A percentile compares a stretch with the other conserved stretches of the same genome.
Evolutionary conservation across 2,329 filamentous ascomycete species (phyloP).

Genomic region (Xylariaceae sp.): DNA sequence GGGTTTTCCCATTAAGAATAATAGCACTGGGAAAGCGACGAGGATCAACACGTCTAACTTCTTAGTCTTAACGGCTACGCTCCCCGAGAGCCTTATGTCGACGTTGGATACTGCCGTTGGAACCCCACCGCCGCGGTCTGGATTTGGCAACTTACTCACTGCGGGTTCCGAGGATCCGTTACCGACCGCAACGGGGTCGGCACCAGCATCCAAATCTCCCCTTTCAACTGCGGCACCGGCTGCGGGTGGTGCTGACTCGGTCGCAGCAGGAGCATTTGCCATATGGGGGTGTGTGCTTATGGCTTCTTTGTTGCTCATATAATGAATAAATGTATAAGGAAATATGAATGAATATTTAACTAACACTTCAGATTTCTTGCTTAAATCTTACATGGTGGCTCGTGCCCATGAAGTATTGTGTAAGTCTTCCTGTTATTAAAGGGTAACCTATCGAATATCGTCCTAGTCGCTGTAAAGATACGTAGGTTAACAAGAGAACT

Average conservation of each 20-base stretch:
- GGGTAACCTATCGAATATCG: no score
- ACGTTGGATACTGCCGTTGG: constrained; percentile 17
- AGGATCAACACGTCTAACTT: constrained; percentile 12
- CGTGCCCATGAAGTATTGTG: no score
- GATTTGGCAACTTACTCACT: constrained; percentile 5
- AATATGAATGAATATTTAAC: no score
- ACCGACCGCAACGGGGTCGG: neutral
- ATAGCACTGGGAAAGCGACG: neutral
- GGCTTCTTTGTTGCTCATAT: constrained; percentile 7
- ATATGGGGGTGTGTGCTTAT: constrained; percentile 13
- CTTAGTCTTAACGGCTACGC: constrained; percentile 12
- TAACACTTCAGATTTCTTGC: no score
- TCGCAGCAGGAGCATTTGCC: neutral
- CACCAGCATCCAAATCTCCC: no score
- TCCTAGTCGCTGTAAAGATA: no score
- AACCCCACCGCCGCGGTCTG: constrained; percentile 16
- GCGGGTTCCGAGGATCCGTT: neutral
- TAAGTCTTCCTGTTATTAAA: no score
- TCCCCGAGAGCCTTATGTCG: constrained; percentile 1
- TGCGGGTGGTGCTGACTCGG: constrained; percentile 5
- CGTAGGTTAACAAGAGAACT: no score
- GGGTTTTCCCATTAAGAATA: neutral
- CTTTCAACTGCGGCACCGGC: neutral
- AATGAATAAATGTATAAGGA: no score
- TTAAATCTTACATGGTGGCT: no score